Evolutionary conservation across 2,329 filamentous ascomycete species (phyloP).

Genomic region (Lasiodiplodia theobromae): DNA sequence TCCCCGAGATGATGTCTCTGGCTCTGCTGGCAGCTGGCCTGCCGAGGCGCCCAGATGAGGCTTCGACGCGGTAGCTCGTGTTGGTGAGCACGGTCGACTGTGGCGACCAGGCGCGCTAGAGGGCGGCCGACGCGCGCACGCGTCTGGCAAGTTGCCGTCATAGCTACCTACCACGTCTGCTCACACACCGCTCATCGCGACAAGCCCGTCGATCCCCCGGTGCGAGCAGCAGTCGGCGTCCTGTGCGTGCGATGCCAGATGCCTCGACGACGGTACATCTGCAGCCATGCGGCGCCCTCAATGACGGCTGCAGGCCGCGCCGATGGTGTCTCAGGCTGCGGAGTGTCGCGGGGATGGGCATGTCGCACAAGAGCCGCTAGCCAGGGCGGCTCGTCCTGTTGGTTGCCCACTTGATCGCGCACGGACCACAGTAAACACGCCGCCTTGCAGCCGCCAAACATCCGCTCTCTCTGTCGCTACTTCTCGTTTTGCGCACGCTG

Average conservation of each 20-base stretch:
- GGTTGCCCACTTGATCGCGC: conserved; percentile 24
- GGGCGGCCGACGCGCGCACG: conserved; percentile 12
- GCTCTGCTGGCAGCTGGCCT: neutral
- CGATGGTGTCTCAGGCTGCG: neutral
- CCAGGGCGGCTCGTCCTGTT: neutral
- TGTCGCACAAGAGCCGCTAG: conserved; percentile 11
- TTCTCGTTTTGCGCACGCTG: neutral
- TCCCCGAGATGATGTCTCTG: neutral
- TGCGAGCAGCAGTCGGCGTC: conserved; percentile 21
- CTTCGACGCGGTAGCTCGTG: neutral
- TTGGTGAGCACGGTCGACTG: neutral
- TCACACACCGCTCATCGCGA: conserved; percentile 14
- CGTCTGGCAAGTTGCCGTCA: neutral
- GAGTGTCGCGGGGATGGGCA: conserved; percentile 3
- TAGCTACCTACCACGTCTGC: neutral
- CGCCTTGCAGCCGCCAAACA: conserved; percentile 16
- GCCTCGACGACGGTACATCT: neutral
- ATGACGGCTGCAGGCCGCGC: conserved; percentile 8
- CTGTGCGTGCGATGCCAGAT: conserved; percentile 19
- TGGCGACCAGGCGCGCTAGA: conserved; percentile 5
- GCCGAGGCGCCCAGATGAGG: no score
- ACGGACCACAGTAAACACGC: conserved; percentile 25
- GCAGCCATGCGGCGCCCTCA: neutral
- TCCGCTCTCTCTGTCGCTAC: conserved; percentile 4
- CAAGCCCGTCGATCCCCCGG: conserved; percentile 25